A percentile compares a stretch with the other conserved stretches of the same genome.
These are phyloP conservation scores for thale cress (Arabidopsis thaliana) DNA, from an alignment of 345 rosid genomes.

Conservation along the genomic window TAIR10.1 NC_003070.9:4843001-4843500, in stretches of 20 bases:
- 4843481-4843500: slow-evolving; percentile 57
- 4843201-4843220: background rate
- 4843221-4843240: slow-evolving; percentile 1
- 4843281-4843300: slow-evolving; percentile 15
- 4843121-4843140: too few species aligned
- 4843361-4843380: slow-evolving; percentile 5
- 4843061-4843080: background rate
- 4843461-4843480: slow-evolving; percentile 58
- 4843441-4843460: slow-evolving; percentile 17
- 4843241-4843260: background rate
- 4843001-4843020: background rate
- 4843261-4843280: background rate
- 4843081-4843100: background rate
- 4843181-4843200: background rate
- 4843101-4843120: too few species aligned
- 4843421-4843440: slow-evolving; percentile 6
- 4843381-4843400: slow-evolving; percentile 4
- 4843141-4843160: background rate
- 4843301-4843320: background rate
- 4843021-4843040: background rate
- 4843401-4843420: slow-evolving; percentile 29
- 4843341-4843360: slow-evolving; percentile 3
- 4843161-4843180: background rate
- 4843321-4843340: slow-evolving; percentile 30
- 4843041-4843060: background rate